phyloP scores from a whole-genome alignment of 2,329 filamentous ascomycete species.

The Neofusicoccum laricinum region DNA sequence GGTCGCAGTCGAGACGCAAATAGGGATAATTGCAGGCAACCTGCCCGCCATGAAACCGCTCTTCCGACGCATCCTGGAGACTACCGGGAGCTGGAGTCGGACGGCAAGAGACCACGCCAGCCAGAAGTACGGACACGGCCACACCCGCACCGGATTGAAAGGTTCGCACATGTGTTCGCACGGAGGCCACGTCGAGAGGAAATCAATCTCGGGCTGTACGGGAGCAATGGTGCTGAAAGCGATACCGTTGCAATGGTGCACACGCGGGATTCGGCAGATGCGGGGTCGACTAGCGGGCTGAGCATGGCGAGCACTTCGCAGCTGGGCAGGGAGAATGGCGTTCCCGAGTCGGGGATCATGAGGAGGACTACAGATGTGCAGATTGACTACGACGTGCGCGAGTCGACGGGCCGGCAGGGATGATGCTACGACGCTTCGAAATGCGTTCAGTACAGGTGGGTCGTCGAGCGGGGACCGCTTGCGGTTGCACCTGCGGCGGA shows the following conservation, averaged over 20 bases:
- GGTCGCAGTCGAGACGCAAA: conserved; percentile 42
- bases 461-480: too few species aligned
- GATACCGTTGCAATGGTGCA: neutral
- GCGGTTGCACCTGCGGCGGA: too few species aligned
- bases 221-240: neutral
- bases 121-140: neutral
- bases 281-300: neutral
- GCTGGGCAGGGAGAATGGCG: neutral
- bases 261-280: neutral
- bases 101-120: neutral
- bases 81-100: conserved; percentile 15
- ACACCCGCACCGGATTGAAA: too few species aligned
- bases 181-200: neutral
- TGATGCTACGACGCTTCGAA: too few species aligned
- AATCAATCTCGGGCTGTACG: neutral
- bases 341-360: neutral
- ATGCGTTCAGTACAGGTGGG: too few species aligned
- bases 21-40: conserved; percentile 45
- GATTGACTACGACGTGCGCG: neutral
- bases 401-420: neutral
- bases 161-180: too few species aligned
- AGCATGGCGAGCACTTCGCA: neutral
- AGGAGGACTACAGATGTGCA: neutral
- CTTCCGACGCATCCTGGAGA: conserved; percentile 36
- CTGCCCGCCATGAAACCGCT: conserved; percentile 45